A percentile compares a stretch with the other conserved stretches of the same genome.
phyloP scores from a whole-genome alignment of 2,329 filamentous ascomycete species.

The Arthrinium puccinioides region DNA sequence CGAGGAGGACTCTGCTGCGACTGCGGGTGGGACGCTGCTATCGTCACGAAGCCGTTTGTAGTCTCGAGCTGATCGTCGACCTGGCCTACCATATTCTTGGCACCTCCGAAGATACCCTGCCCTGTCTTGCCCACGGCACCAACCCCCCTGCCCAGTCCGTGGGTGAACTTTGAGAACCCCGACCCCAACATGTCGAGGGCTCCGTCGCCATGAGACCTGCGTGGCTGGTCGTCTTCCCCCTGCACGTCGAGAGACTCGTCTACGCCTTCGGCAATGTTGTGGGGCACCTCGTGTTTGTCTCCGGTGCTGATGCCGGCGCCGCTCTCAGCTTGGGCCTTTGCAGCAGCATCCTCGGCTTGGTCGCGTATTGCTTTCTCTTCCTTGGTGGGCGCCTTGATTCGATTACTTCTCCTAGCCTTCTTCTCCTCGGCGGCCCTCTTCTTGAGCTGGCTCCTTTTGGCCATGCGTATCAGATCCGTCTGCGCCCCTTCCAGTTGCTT shows the following conservation, averaged over 20 bases:
- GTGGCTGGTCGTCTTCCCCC: conserved; percentile 10
- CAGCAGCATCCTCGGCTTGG: conserved; percentile 41
- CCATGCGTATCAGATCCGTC: conserved; percentile 73
- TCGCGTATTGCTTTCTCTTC: conserved; percentile 39
- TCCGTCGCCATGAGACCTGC: conserved; percentile 8
- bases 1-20: conserved; percentile 10
- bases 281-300: conserved; percentile 45
- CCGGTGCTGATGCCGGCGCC: conserved; percentile 43
- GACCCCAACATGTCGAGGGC: conserved; percentile 24
- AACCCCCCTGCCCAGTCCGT: conserved; percentile 40
- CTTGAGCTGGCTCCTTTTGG: conserved; percentile 74
- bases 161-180: conserved; percentile 38
- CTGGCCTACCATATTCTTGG: conserved; percentile 39
- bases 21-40: conserved; percentile 15
- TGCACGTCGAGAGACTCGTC: conserved; percentile 18
- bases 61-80: conserved; percentile 46
- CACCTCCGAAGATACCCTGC: conserved; percentile 35
- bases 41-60: conserved; percentile 45
- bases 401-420: conserved; percentile 46
- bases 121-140: conserved; percentile 34
- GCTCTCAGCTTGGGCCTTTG: conserved; percentile 41
- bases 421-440: conserved; percentile 58
- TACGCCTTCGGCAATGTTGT: conserved; percentile 36
- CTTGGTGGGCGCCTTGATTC: conserved; percentile 42
- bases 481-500: conserved; percentile 70